These are phyloP conservation scores for Exophiala sideris DNA, from an alignment of 2,329 filamentous ascomycete species.

Conservation along the genomic window DNA sequence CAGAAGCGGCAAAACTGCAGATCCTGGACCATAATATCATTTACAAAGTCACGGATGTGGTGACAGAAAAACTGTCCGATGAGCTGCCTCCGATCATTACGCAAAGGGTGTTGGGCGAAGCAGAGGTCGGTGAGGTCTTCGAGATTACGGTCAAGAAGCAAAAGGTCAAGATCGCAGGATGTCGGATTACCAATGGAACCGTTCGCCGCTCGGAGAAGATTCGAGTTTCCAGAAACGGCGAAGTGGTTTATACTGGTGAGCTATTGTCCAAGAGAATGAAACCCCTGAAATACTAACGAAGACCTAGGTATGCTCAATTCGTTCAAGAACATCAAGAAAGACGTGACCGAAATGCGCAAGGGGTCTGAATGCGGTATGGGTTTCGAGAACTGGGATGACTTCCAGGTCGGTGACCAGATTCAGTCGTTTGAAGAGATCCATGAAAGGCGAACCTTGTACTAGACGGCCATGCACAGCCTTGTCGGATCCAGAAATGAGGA, in stretches of 20 bases:
- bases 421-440: constrained; percentile 79
- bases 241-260: constrained; percentile 79
- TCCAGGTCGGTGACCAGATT: constrained; percentile 77
- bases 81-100: constrained; percentile 65
- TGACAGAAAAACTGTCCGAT: constrained; percentile 61
- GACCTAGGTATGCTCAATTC: constrained; percentile 68
- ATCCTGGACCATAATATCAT: constrained; percentile 77
- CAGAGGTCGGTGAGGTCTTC: constrained; percentile 79
- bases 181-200: constrained; percentile 76
- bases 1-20: constrained; percentile 66
- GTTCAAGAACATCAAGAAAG: constrained; percentile 89
- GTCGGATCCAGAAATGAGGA: background rate
- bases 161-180: constrained; percentile 77
- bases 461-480: background rate
- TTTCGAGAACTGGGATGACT: constrained; percentile 74
- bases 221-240: constrained; percentile 66
- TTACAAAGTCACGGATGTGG: constrained; percentile 50
- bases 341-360: constrained; percentile 84
- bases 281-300: background rate
- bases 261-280: constrained; percentile 24
- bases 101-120: constrained; percentile 76
- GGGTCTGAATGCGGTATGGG: constrained; percentile 90
- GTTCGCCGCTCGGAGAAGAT: constrained; percentile 64
- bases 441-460: constrained; percentile 61
- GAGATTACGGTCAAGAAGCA: constrained; percentile 72